Percentiles rank a stretch among this genome's conserved stretches.
These are phyloP conservation scores for Lachancea thermotolerans DNA, from an alignment of 805 yeast genomes.

Conservation along the genomic window DNA sequence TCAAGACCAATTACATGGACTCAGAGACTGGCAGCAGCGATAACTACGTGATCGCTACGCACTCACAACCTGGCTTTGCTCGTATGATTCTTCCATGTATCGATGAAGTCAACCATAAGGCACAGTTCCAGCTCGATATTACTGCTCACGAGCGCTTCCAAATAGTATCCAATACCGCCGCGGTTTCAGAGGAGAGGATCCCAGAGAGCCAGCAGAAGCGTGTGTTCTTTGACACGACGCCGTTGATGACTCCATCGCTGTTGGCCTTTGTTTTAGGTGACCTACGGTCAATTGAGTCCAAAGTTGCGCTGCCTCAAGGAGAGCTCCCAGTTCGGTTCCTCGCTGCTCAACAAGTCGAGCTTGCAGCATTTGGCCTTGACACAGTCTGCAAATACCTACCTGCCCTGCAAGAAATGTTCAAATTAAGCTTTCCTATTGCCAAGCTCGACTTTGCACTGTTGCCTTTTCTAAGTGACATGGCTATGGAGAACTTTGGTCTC, in stretches of 20 bases:
- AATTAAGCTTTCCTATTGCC: conserved; percentile 45
- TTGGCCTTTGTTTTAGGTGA: conserved; percentile 69
- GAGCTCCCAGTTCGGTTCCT: conserved; percentile 46
- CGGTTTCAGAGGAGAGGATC: conserved; percentile 13
- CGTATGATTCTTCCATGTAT: conserved; percentile 59
- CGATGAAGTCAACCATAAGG: conserved; percentile 56
- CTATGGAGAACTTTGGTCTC: conserved; percentile 75
- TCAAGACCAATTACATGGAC: conserved; percentile 58
- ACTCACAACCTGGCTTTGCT: conserved; percentile 63
- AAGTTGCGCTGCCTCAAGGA: conserved; percentile 20
- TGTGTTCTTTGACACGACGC: conserved; percentile 46
- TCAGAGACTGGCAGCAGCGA: conserved; percentile 42
- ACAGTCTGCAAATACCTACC: conserved; percentile 44
- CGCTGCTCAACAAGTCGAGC: conserved; percentile 42
- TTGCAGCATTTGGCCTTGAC: conserved; percentile 45
- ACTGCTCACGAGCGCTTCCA: conserved; percentile 39
- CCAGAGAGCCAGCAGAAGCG: conserved; percentile 13
- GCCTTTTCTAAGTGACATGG: conserved; percentile 70
- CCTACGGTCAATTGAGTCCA: conserved; percentile 44
- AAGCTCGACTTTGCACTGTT: conserved; percentile 63
- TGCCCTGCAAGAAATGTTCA: conserved; percentile 39
- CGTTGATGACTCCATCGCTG: conserved; percentile 53
- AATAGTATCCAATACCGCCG: conserved; percentile 45
- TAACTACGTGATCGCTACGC: conserved; percentile 57
- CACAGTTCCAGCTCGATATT: conserved; percentile 44